Base-by-base conservation (phyloP, 1,284 basidiomycete species). In the Rhodofomes roseus region DNA sequence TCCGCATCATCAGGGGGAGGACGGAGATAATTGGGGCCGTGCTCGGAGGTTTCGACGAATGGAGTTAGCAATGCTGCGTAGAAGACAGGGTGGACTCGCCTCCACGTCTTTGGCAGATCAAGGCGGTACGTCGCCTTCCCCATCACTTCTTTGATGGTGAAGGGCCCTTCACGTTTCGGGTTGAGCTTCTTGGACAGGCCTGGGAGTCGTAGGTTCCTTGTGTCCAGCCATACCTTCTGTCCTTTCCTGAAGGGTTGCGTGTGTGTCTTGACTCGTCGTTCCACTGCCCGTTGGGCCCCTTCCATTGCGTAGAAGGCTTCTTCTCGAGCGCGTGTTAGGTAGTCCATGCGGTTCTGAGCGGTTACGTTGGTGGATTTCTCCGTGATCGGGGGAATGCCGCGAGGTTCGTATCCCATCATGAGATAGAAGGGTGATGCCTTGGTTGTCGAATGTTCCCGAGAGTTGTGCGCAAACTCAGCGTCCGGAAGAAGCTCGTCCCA, bases 401-500 rank as follows among this genome's bases (percentile, higher is more conserved):
- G 58, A n/a, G 14, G 63, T 54, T 12, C 37, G 18, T 23, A 54
- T 5, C 60, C 60, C 31, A 60, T 41, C 0, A 40, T 57, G 44
- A 59, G 37, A 29, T 64, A 67, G 69, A 76, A 76, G 0, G 74
- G 76, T 0, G 73, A 62, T 16, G 61, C 44, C 1, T 54, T 56
- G 18, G 70, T 75, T 0, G 71, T 62, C 0, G 66, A 59, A 29
- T 72, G 70, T 16, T 56, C 27, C 1, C 63, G 44, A 57, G 63
- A 67, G 29, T 71, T 68, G 56, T 66, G 68, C 1, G 63, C 54
- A 46, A 70, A 72, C 44, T 68, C 61, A 2, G 67, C 65, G 8
- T 72, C 50, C 0, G 73, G 70, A 0, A 74, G 59, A 40, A 62
- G 65, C 18, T 56, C 23, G 22, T 23, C 25, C 76, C 76, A 78